Conservation (phyloP, 164 flowering plant species). For the Houttuynia cordata region DNA sequence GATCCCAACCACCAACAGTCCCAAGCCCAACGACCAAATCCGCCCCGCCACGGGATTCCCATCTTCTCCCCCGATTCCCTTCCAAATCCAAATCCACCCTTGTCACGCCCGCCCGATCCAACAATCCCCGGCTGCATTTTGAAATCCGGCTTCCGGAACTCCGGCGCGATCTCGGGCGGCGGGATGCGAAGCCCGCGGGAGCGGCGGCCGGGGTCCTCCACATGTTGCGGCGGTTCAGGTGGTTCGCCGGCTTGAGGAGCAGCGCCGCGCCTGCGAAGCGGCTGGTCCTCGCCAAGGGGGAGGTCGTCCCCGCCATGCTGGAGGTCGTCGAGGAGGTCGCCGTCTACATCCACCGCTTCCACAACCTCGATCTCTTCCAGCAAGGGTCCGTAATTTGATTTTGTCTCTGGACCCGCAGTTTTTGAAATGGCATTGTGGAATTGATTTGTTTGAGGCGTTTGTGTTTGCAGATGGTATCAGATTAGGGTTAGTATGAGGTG, state of each 20-base stretch:
- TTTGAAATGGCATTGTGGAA: neutral
- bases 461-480: constrained; percentile 74
- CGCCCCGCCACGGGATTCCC: too few relatives aligned
- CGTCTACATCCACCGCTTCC: constrained; percentile 84
- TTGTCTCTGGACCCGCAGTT: too few relatives aligned
- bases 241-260: constrained; percentile 16
- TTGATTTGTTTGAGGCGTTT: neutral
- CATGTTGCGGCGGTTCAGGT: constrained; percentile 25
- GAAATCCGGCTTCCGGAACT: too few relatives aligned
- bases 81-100: too few relatives aligned
- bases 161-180: neutral
- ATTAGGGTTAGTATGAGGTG: constrained; percentile 75
- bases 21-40: too few relatives aligned
- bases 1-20: too few relatives aligned
- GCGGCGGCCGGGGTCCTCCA: constrained; percentile 2
- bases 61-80: too few relatives aligned
- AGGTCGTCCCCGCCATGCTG: constrained; percentile 36
- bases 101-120: too few relatives aligned
- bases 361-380: constrained; percentile 92
- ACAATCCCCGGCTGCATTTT: too few relatives aligned
- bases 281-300: constrained; percentile 16
- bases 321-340: constrained; percentile 80
- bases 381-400: constrained; percentile 45
- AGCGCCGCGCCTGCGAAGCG: constrained; percentile 20
- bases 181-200: constrained; percentile 1